A percentile compares a stretch with the other conserved stretches of the same genome.
Conservation (phyloP, 2,329 filamentous ascomycete genomes). For the Fusarium solani-melongenae region DNA sequence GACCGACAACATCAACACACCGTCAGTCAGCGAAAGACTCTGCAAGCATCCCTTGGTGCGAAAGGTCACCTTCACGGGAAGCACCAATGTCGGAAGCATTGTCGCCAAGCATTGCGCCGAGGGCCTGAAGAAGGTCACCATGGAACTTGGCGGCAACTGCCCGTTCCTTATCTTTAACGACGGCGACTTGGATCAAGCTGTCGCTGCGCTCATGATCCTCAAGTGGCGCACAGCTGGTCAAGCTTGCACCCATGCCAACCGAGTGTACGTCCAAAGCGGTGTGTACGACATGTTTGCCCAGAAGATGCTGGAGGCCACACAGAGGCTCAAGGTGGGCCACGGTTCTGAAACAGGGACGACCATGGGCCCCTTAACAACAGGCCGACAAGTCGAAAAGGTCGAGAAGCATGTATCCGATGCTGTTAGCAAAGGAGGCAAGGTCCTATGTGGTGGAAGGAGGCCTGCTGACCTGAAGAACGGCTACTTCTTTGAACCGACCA, state of each 20-base stretch:
- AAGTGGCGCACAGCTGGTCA: not conserved
- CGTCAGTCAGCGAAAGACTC: not conserved
- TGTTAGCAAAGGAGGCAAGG: not conserved
- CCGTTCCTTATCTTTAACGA: not conserved
- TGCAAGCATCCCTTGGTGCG: not conserved
- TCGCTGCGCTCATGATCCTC: not conserved
- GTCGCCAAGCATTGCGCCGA: not conserved
- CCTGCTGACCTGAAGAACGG: not conserved
- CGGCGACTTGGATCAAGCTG: not conserved
- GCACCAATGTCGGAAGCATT: not conserved
- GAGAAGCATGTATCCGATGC: not conserved
- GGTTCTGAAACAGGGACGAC: not conserved
- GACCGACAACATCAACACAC: not conserved
- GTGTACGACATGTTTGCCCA: not conserved
- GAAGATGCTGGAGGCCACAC: not conserved
- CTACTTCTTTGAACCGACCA: conserved; percentile 5
- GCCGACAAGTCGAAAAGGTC: not conserved
- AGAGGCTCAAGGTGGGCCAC: not conserved
- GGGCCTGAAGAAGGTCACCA: not conserved
- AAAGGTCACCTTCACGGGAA: not conserved
- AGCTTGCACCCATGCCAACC: not conserved
- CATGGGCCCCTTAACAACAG: not conserved
- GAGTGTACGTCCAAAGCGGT: not conserved
- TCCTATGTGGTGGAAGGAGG: not conserved
- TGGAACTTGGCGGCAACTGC: not conserved